Evolutionary conservation across 306 rosid species (phyloP), one percentile per base, ranked within the genome.

Genomic region (Citrullus colocynthis): DNA sequence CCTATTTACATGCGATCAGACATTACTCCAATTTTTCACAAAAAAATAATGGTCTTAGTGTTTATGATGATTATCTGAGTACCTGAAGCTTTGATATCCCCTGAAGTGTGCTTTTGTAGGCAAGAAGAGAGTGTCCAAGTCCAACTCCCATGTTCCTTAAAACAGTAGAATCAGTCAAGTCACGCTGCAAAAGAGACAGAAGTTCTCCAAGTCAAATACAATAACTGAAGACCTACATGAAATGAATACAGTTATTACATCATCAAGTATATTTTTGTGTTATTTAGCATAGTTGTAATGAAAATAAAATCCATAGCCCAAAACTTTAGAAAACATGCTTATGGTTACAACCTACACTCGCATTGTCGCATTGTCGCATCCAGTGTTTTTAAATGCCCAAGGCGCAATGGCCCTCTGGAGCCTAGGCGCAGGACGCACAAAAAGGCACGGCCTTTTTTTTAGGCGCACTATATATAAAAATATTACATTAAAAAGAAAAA

Each of bases 121-220:
- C 92, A 84, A 95, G 96, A 82, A 92, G 94, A 78, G 97, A 95
- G 83, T 95, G 93, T 18, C 95, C 98, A 37, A 95, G 73, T 63
- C 90, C 96, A 1, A 92, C 95, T 81, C 96, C 95, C 92, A 95
- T 87, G 83, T 90, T 95, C 86, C 98, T 88, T 45, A 92, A 64
- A 64, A 95, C 97, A 34, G 98, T 95, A 48, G 98, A 95, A 85
- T 95, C 97, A n/a, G 98, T 95, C 83, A 95, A 87, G 85, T 90
- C 92, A 75, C 95, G 86, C 95, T 90, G 86, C 78, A 81, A 74
- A 64, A 54, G 57, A 41, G 64, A 64, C 8, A 42, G 6, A 52
- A 52, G 57, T 2, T 6, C 7, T 37, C 62, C 37, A 32, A 34
- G 57, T 49, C 28, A 52, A 51, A 73, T 67, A 67, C 62, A 73